Base-by-base conservation (phyloP, 2,329 filamentous ascomycete species). In the Botrytis hyacinthi region DNA sequence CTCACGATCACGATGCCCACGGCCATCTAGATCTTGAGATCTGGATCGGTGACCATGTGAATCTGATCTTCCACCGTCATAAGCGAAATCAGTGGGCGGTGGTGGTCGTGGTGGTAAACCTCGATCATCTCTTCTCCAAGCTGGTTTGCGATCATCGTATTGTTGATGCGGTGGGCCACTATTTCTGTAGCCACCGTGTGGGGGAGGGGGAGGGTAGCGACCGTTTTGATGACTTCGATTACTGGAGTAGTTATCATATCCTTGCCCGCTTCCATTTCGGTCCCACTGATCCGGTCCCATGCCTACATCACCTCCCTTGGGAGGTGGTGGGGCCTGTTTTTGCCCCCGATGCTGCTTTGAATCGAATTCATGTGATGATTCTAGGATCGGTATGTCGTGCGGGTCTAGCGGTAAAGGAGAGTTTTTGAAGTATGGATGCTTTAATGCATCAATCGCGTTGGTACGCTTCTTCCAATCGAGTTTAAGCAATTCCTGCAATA, bases 341-440 rank as follows among this genome's bases (percentile, higher is more conserved):
- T 96, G 92, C 74, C 94, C 92, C 77, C 97, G 92, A 78, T 94
- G 95, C 83, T 95, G 97, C 81, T 94, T 90, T 69, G 95, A 89
- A 81, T 99, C 96, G n/a, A 98, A 86, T 82, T 99, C 96, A 82
- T 99, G 96, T 62, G 94, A 97, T 79, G 98, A 95, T 80, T 97
- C 93, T 80, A 97, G 98, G 26, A 85, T 88, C 3, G 96, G 96
- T n/a, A 99, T 88, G 69, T 98, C 94, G 76, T 92, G 91, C 1
- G 96, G 94, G 72, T 89, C 88, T 57, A 95, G 90, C 14, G 96
- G 96, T 7, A 92, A 85, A 6, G 96, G 96, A 1, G 88, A 83
- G 73, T 89, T 92, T 75, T 89, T 91, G 84, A 99, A 98, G 82
- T 98, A 99, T 1, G 93, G 90, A 79, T 99, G 96, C 76, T 97